phyloP scores from a whole-genome alignment of 1,139 yeast species.

The Candida dubliniensis region DNA sequence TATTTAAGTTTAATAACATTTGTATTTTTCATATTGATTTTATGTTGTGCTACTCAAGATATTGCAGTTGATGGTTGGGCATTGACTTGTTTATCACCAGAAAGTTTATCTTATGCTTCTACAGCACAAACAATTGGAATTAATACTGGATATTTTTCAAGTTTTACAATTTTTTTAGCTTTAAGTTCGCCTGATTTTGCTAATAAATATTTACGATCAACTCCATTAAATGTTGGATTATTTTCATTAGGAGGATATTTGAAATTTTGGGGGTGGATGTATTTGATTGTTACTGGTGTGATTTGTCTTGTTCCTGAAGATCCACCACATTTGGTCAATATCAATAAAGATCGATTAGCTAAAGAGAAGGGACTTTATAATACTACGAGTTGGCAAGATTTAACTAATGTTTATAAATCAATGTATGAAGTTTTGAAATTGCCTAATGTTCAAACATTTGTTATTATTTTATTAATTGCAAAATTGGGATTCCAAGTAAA shows the following conservation, averaged over 20 bases:
- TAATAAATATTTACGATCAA: conserved; percentile 69
- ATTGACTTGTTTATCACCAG: conserved; percentile 74
- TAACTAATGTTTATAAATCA: conserved; percentile 60
- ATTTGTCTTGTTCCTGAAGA: conserved; percentile 64
- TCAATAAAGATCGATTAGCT: conserved; percentile 41
- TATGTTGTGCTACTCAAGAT: conserved; percentile 96
- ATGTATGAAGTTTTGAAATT: conserved; percentile 78
- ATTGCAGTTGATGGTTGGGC: conserved; percentile 99
- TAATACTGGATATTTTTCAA: conserved; percentile 87
- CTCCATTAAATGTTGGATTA: conserved; percentile 65
- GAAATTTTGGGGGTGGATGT: conserved; percentile 74
- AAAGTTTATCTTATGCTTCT: conserved; percentile 87
- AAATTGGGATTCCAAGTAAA: conserved; percentile 94
- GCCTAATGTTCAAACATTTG: conserved; percentile 74
- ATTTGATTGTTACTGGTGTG: conserved; percentile 60
- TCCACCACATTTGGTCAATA: conserved; percentile 50
- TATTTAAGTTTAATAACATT: conserved; percentile 57
- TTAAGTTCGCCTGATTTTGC: conserved; percentile 92
- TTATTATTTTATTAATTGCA: conserved; percentile 72
- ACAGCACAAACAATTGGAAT: conserved; percentile 97
- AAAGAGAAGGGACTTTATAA: conserved; percentile 35
- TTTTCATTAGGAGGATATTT: conserved; percentile 75
- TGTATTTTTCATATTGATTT: conserved; percentile 72
- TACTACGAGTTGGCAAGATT: conserved; percentile 25
- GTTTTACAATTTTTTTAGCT: conserved; percentile 89